A percentile compares a stretch with the other conserved stretches of the same genome.
Evolutionary conservation across 2,329 filamentous ascomycete species (phyloP).

Genomic region (Diaporthe sp.): DNA sequence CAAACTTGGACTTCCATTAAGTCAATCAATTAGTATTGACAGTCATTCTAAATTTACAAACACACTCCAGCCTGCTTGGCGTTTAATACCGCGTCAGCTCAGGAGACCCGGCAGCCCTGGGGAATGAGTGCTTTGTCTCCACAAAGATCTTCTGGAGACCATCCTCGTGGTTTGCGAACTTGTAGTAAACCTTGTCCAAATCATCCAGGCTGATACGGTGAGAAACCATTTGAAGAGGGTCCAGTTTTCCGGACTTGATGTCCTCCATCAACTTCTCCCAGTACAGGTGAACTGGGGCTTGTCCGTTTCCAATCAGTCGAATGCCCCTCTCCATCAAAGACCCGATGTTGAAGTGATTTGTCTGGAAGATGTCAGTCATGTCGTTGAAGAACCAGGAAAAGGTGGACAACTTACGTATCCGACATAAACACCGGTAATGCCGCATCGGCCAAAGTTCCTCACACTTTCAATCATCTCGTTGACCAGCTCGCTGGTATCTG

Average conservation of each 20-base stretch:
- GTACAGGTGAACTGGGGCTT: slow-evolving; percentile 84
- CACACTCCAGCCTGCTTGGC: too few species aligned
- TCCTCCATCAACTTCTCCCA: slow-evolving; percentile 82
- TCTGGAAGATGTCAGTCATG: slow-evolving; percentile 56
- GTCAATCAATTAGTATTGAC: background rate
- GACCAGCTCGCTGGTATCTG: slow-evolving; percentile 84
- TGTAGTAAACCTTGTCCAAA: slow-evolving; percentile 74
- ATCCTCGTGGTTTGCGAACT: slow-evolving; percentile 74
- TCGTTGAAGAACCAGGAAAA: background rate
- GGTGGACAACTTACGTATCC: slow-evolving; percentile 63
- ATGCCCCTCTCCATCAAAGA: slow-evolving; percentile 90
- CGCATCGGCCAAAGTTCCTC: slow-evolving; percentile 78
- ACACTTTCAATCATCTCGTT: slow-evolving; percentile 87
- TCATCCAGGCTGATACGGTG: slow-evolving; percentile 84
- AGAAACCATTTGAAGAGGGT: slow-evolving; percentile 85
- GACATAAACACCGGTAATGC: slow-evolving; percentile 80
- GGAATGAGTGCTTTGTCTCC: slow-evolving; percentile 70
- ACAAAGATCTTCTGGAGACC: slow-evolving; percentile 86
- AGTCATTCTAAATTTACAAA: background rate
- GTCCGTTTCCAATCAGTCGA: slow-evolving; percentile 78
- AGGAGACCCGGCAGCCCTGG: slow-evolving; percentile 59
- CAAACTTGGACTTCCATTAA: rapidly evolving
- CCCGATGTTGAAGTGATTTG: slow-evolving; percentile 87
- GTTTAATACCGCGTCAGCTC: slow-evolving; percentile 57
- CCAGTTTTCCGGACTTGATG: slow-evolving; percentile 77